Evolutionary conservation across 108 stramenopile genomes (phyloP), one percentile per base, ranked within the genome.

Genomic region (Conticribra guillardii): DNA sequence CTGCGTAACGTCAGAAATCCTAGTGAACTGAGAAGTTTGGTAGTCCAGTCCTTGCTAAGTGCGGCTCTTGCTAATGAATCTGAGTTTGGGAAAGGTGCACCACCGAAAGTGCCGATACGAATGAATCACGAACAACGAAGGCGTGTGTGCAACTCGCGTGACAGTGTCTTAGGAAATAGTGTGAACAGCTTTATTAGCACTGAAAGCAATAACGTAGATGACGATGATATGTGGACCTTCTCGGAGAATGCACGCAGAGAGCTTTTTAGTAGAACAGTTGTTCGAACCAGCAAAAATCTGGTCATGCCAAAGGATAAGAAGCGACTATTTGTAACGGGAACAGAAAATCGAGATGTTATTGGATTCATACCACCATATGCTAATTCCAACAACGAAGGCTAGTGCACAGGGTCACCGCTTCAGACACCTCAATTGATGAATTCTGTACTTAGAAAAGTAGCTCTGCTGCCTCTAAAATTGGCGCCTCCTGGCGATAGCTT

Each of bases 51-150:
- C 21, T 68, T 79, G 23, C 72, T 79, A 9, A 74, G 73, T 47
- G 78, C 78, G 19, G 78, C 78, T 1, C 33, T 79, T 16, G 78
- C 72, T n/a, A 79, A 79, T 37, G 78, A 79, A 30, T 79, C 78
- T 0, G 72, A 57, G 22, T 79, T 79, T 44, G 26, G 41, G 47
- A 59, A 73, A 54, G 73, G 65, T n/a, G 32, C 65, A 30, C 78
- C 72, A 30, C 72, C 78, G 9, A 73, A 60, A 31, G 69, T 79
- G 8, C 73, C 78, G 0, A 73, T 79, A 27, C 64, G 73, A n/a
- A 68, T 79, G 72, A 55, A 73, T 41, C 50, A 73, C 31, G 78
- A 79, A 46, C 71, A 60, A 22, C 75, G 68, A 18, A 60, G 66
- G 1, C 34, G 58, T 11, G 50, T 19, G 34, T 51, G 34, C 23